These are phyloP conservation scores for Penicillium cataractarum DNA, from an alignment of 495 filamentous ascomycete species.

Conservation along the genomic window DNA sequence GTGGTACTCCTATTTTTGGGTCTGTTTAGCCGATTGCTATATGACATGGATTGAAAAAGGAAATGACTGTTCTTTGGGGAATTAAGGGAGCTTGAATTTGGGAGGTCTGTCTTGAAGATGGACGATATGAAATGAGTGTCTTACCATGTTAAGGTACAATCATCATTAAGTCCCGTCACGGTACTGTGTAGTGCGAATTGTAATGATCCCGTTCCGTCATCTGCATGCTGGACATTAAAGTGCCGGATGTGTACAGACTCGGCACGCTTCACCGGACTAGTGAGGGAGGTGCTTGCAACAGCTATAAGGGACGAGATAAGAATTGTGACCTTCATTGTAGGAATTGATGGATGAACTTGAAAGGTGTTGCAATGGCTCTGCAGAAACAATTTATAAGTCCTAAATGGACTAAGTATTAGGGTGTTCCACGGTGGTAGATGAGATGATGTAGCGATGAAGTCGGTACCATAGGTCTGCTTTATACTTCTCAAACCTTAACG, in stretches of 20 bases:
- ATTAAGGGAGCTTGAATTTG: too few species aligned
- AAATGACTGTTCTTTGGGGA: neutral
- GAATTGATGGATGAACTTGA: neutral
- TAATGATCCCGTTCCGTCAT: neutral
- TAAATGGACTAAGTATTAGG: neutral
- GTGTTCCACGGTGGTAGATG: too few species aligned
- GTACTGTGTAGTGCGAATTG: slow-evolving; percentile 14
- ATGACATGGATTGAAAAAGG: neutral
- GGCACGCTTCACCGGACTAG: neutral
- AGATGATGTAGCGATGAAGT: slow-evolving; percentile 5
- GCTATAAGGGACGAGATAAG: slow-evolving; percentile 6
- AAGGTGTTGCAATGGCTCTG: neutral
- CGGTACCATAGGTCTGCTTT: neutral
- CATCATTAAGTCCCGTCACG: neutral
- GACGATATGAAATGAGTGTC: neutral
- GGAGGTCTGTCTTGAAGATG: neutral
- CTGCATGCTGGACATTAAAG: slow-evolving; percentile 7
- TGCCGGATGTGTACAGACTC: slow-evolving; percentile 8
- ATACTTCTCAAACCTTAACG: neutral
- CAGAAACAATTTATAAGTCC: neutral
- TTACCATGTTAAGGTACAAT: neutral
- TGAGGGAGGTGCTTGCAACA: neutral
- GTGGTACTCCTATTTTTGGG: slow-evolving; percentile 18
- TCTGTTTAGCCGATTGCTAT: neutral
- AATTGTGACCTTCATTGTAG: slow-evolving; percentile 10